A percentile compares a stretch with the other conserved stretches of the same genome.
Conservation (phyloP, 2,329 filamentous ascomycete genomes). For the Blastomyces silverae region DNA sequence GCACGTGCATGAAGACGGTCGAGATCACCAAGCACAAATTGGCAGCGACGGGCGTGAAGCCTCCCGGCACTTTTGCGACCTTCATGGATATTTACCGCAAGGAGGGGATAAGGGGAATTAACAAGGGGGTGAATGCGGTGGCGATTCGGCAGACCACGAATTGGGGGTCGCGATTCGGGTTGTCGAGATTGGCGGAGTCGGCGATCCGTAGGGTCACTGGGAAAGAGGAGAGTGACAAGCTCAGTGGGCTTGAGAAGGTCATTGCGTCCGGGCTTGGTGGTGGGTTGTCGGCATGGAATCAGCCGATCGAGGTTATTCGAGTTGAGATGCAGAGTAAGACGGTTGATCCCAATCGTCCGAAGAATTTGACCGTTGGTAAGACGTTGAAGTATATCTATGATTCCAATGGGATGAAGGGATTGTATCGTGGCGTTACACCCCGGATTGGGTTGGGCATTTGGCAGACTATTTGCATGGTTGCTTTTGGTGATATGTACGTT, state of each 20-base stretch:
- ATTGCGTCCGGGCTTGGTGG: constrained; percentile 78
- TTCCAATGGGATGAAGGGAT: constrained; percentile 78
- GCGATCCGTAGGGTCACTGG: constrained; percentile 71
- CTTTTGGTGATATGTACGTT: constrained; percentile 91
- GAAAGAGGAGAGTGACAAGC: constrained; percentile 74
- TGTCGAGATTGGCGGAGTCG: constrained; percentile 83
- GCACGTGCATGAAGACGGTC: constrained; percentile 99
- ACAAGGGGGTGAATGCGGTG: constrained; percentile 97
- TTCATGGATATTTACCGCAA: constrained; percentile 96
- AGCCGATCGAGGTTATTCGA: constrained; percentile 98
- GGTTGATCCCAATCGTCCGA: constrained; percentile 92
- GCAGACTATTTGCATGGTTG: constrained; percentile 99
- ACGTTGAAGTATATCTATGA: constrained; percentile 77
- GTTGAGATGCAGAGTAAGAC: constrained; percentile 99
- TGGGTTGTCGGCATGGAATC: constrained; percentile 96
- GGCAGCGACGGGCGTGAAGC: constrained; percentile 72
- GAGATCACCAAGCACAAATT: constrained; percentile 99
- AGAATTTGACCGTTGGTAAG: constrained; percentile 97
- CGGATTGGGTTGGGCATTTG: constrained; percentile 93
- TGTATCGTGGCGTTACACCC: constrained; percentile 92
- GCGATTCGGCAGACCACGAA: constrained; percentile 99
- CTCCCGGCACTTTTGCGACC: constrained; percentile 83
- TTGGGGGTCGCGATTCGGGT: constrained; percentile 94
- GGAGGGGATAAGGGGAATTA: constrained; percentile 92
- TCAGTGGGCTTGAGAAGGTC: constrained; percentile 79